Evolutionary conservation across 2,329 filamentous ascomycete species (phyloP).

Genomic region (Ophiostoma angusticollis): DNA sequence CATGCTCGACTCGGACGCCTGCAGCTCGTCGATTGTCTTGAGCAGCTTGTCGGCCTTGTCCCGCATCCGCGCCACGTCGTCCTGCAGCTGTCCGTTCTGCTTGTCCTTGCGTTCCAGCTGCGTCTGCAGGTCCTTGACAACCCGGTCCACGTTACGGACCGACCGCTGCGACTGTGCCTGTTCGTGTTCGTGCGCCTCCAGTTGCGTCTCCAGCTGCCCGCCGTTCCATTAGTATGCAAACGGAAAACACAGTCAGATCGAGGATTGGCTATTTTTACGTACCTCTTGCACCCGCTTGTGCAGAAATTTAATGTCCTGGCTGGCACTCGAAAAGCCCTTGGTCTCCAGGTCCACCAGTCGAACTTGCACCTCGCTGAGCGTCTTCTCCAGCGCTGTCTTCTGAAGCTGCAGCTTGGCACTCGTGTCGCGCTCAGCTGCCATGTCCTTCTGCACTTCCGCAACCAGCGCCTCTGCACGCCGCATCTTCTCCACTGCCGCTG

Average conservation of each 20-base stretch:
- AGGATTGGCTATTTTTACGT: conserved; percentile 29
- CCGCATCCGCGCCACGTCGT: conserved; percentile 73
- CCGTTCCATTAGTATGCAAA: too few relatives aligned
- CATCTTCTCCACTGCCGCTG: conserved; percentile 94
- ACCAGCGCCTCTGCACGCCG: conserved; percentile 77
- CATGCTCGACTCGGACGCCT: conserved; percentile 69
- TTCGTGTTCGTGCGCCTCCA: conserved; percentile 70
- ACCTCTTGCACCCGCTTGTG: conserved; percentile 94
- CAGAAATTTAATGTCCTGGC: conserved; percentile 88
- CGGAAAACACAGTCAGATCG: too few relatives aligned
- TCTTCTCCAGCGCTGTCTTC: conserved; percentile 81
- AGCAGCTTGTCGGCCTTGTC: conserved; percentile 88
- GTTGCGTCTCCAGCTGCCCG: conserved; percentile 72
- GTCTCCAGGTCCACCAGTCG: conserved; percentile 88
- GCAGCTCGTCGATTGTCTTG: conserved; percentile 83
- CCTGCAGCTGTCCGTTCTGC: conserved; percentile 63
- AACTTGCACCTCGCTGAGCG: conserved; percentile 78
- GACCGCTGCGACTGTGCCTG: conserved; percentile 73
- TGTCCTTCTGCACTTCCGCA: conserved; percentile 85
- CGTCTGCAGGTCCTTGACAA: conserved; percentile 80
- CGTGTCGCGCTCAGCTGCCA: conserved; percentile 70
- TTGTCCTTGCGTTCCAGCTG: conserved; percentile 93
- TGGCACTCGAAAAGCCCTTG: conserved; percentile 88
- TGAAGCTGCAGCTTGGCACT: conserved; percentile 76
- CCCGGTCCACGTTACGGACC: conserved; percentile 83